Percentiles rank a stretch among this genome's conserved stretches.
phyloP scores from a whole-genome alignment of 768 basidiomycete genomes.

The Lactifluus hygrophoroides region DNA sequence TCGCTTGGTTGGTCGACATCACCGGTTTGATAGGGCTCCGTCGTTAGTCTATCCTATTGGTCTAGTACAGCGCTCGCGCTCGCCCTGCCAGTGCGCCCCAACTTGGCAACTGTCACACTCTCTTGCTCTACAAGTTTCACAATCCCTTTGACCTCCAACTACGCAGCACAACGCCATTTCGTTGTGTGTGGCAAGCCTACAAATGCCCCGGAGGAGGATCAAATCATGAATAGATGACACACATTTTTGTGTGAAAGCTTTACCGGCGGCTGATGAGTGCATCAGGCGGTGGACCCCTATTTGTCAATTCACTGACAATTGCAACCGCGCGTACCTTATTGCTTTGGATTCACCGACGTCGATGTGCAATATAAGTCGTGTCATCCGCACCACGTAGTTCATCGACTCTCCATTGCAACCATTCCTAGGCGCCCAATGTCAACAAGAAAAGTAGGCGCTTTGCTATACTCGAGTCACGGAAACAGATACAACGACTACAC shows the following conservation, averaged over 20 bases:
- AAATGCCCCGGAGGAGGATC: background rate
- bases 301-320: background rate
- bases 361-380: background rate
- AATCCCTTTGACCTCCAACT: background rate
- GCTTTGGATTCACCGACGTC: background rate
- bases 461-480: conserved; percentile 12
- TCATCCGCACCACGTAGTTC: conserved; percentile 8
- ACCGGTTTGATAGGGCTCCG: no score
- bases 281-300: background rate
- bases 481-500: conserved; percentile 17
- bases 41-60: background rate
- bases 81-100: background rate
- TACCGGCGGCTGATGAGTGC: background rate
- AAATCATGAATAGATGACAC: background rate
- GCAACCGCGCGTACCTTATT: background rate
- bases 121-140: background rate
- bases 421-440: conserved; percentile 1
- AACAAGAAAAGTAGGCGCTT: conserved; percentile 8
- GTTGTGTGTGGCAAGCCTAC: no score
- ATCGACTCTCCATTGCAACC: background rate
- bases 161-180: no score
- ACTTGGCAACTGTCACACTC: background rate
- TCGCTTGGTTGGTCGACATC: no score
- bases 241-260: background rate
- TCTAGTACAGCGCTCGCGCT: background rate